These are phyloP conservation scores for Paspalum vaginatum DNA, from an alignment of 176 grass and related monocot species.

Conservation along the genomic window DNA sequence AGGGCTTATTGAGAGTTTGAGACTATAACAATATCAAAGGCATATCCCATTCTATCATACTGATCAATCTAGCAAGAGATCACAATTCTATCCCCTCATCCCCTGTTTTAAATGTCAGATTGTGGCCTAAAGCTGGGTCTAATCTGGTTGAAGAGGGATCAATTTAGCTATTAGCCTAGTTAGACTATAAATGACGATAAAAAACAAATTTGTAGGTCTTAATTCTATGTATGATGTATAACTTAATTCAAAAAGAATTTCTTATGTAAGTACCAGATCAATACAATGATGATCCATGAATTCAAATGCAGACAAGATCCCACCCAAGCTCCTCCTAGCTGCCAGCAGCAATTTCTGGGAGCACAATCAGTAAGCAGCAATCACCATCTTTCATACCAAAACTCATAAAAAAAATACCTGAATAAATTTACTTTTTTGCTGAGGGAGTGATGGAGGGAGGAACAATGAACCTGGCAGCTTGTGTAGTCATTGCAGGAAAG, in stretches of 20 bases:
- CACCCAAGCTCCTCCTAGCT: slow-evolving; percentile 83
- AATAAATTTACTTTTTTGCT: background rate
- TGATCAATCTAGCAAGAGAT: background rate
- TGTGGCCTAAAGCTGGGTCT: background rate
- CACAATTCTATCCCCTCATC: background rate
- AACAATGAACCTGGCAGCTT: slow-evolving; percentile 72
- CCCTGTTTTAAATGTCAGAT: slow-evolving; percentile 5
- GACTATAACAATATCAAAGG: background rate
- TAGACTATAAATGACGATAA: background rate
- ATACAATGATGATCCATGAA: slow-evolving; percentile 95
- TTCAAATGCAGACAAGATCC: slow-evolving; percentile 96
- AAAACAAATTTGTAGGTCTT: slow-evolving; percentile 8
- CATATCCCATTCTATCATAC: background rate
- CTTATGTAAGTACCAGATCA: slow-evolving; percentile 65
- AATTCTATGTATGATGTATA: too few species aligned
- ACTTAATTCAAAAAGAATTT: background rate
- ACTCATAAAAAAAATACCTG: slow-evolving; percentile 18
- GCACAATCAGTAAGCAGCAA: slow-evolving; percentile 44
- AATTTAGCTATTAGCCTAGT: background rate
- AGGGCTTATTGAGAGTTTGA: background rate
- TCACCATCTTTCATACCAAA: slow-evolving; percentile 18
- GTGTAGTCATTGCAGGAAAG: slow-evolving; percentile 93
- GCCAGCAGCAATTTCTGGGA: slow-evolving; percentile 83
- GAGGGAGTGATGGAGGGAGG: background rate
- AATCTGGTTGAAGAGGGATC: background rate